Evolutionary conservation across 768 basidiomycete species (phyloP).

Genomic region (Pilatotrama ljubarskyi): DNA sequence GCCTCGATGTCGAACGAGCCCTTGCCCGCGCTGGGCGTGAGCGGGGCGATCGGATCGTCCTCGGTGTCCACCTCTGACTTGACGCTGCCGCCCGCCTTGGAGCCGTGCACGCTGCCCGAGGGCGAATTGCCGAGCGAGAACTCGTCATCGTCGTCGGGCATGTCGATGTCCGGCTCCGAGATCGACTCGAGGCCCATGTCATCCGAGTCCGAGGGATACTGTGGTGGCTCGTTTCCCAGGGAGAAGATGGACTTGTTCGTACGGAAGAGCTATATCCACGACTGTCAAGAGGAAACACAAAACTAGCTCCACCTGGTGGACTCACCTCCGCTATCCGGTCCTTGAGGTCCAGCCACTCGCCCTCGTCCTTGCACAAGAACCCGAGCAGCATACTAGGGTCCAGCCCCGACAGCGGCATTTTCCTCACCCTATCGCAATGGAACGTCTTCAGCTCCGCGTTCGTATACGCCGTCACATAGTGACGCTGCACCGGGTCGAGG

Average conservation of each 20-base stretch:
- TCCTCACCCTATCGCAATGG: constrained; percentile 95
- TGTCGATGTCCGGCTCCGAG: constrained; percentile 73
- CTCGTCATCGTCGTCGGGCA: constrained; percentile 54
- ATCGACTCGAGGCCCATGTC: constrained; percentile 83
- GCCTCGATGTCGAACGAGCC: constrained; percentile 26
- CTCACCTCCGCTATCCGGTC: constrained; percentile 71
- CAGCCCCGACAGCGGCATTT: constrained; percentile 87
- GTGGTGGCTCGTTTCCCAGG: constrained; percentile 84
- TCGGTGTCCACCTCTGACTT: constrained; percentile 67
- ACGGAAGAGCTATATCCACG: constrained; percentile 39
- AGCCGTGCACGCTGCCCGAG: constrained; percentile 19
- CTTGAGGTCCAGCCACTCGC: constrained; percentile 84
- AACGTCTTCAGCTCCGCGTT: constrained; percentile 79
- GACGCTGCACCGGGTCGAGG: constrained; percentile 51
- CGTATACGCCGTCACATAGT: constrained; percentile 75
- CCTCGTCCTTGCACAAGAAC: constrained; percentile 81
- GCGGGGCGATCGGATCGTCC: constrained; percentile 68
- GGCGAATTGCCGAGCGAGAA: constrained; percentile 45
- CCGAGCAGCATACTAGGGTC: constrained; percentile 98
- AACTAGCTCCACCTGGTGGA: constrained; percentile 4
- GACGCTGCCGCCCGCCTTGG: constrained; percentile 43
- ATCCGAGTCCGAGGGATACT: constrained; percentile 77
- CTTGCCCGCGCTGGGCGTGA: constrained; percentile 61
- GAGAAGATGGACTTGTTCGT: constrained; percentile 72
- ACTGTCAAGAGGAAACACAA: not conserved